Conservation (phyloP, 176 grass and related monocot species). For the Musa schizocarpa region DNA sequence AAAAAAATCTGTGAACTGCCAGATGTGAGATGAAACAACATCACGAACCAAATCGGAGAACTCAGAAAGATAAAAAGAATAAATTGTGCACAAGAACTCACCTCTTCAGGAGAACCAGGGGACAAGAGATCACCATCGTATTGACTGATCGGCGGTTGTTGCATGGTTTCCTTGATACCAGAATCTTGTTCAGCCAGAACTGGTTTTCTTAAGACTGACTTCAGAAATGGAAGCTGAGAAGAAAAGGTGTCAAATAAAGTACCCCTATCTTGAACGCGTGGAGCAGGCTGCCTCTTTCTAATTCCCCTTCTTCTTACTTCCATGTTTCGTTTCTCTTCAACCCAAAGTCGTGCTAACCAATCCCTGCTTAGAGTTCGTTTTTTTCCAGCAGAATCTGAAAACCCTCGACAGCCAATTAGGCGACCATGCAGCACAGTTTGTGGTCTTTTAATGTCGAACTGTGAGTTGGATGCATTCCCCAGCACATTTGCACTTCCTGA, state of each 20-base stretch:
- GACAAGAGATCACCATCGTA: background rate
- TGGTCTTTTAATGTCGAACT: background rate
- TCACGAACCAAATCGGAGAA: background rate
- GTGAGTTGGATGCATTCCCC: background rate
- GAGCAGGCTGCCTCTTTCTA: background rate
- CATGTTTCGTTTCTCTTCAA: background rate
- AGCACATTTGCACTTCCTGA: background rate
- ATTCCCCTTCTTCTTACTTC: background rate
- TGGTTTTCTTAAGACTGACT: slow-evolving; percentile 4
- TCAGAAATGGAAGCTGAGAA: slow-evolving; percentile 7
- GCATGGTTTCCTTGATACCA: background rate
- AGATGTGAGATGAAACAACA: background rate
- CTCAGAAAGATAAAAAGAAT: background rate
- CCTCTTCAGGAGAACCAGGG: slow-evolving; percentile 19
- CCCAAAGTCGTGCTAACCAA: slow-evolving; percentile 19
- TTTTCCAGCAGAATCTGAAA: background rate
- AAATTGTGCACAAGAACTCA: background rate
- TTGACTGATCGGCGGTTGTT: slow-evolving; percentile 14
- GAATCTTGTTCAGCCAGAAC: background rate
- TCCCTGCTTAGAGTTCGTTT: slow-evolving; percentile 1
- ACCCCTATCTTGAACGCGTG: background rate
- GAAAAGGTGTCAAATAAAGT: background rate
- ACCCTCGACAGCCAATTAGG: background rate
- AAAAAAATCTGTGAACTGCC: too few species aligned
- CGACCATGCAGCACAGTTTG: background rate